A percentile compares a stretch with the other conserved stretches of the same genome.
phyloP scores from a whole-genome alignment of 2,329 filamentous ascomycete species.

The Tolypocladium ovalisporum region DNA sequence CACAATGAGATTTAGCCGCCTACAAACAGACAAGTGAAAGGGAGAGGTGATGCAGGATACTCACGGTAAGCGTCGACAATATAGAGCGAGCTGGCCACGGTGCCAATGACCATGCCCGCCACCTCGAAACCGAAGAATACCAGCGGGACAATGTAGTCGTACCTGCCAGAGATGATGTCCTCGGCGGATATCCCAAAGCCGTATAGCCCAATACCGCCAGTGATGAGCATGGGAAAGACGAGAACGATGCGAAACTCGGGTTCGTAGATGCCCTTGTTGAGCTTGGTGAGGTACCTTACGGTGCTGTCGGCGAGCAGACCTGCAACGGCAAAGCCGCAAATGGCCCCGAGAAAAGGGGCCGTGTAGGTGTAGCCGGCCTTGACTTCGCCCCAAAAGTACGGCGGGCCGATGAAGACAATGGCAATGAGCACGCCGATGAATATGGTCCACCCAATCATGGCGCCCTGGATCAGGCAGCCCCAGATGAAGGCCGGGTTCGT shows the following conservation, averaged over 20 bases:
- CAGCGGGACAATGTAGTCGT: conserved; percentile 63
- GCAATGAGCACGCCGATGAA: conserved; percentile 78
- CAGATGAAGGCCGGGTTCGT: conserved; percentile 79
- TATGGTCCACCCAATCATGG: conserved; percentile 91
- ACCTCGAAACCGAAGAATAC: conserved; percentile 79
- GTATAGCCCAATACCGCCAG: conserved; percentile 69
- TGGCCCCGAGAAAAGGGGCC: conserved; percentile 72
- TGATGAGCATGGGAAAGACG: conserved; percentile 69
- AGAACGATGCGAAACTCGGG: conserved; percentile 83
- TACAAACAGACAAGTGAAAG: not conserved
- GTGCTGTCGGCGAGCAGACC: conserved; percentile 65
- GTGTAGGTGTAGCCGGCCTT: conserved; percentile 81
- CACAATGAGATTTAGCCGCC: conserved; percentile 2
- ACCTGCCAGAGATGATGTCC: conserved; percentile 42
- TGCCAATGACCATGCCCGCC: conserved; percentile 83
- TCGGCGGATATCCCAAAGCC: conserved; percentile 70
- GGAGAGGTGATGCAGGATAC: conserved; percentile 17
- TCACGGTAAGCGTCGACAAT: conserved; percentile 85
- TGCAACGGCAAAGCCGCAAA: conserved; percentile 66
- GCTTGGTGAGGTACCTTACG: conserved; percentile 57
- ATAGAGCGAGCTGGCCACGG: conserved; percentile 76
- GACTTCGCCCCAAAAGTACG: conserved; percentile 72
- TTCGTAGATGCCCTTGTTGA: conserved; percentile 76
- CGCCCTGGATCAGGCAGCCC: conserved; percentile 69
- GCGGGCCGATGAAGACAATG: conserved; percentile 71